Conservation (phyloP, 345 rosid species). For the Citrus glauca region DNA sequence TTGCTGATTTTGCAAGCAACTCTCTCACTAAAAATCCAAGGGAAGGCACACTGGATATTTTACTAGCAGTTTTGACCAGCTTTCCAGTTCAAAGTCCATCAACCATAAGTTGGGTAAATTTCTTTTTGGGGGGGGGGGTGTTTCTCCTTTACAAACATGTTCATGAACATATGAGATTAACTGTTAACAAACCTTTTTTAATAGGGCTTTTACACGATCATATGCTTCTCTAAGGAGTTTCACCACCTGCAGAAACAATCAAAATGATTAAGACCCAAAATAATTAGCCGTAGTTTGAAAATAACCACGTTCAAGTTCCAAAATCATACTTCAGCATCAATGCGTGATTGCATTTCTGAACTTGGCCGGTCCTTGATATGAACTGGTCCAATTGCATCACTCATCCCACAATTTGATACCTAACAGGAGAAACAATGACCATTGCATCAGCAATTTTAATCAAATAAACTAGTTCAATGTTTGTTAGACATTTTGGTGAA, state of each 20-base stretch:
- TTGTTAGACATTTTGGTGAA: not conserved
- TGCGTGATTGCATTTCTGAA: conserved; percentile 93
- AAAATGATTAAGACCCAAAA: conserved; percentile 11
- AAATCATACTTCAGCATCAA: conserved; percentile 81
- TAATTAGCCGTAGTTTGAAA: not conserved
- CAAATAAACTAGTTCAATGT: not conserved
- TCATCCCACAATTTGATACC: conserved; percentile 97
- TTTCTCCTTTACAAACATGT: not conserved
- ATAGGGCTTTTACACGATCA: conserved; percentile 76
- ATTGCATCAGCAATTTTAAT: not conserved
- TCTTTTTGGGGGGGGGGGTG: too few species aligned
- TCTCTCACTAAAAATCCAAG: not conserved
- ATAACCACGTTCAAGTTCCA: not conserved
- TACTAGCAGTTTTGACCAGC: not conserved
- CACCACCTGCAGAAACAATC: conserved; percentile 58
- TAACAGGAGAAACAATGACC: conserved; percentile 9
- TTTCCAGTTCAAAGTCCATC: not conserved
- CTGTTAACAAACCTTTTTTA: conserved; percentile 61
- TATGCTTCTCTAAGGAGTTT: conserved; percentile 93
- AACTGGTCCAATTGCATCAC: conserved; percentile 85
- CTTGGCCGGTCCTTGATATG: conserved; percentile 93
- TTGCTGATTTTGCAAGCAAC: not conserved
- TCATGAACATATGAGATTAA: not conserved
- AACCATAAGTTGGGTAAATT: not conserved
- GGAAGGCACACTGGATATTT: not conserved